phyloP scores from a whole-genome alignment of 2,329 filamentous ascomycete genomes.

The Thyridium curvatum region DNA sequence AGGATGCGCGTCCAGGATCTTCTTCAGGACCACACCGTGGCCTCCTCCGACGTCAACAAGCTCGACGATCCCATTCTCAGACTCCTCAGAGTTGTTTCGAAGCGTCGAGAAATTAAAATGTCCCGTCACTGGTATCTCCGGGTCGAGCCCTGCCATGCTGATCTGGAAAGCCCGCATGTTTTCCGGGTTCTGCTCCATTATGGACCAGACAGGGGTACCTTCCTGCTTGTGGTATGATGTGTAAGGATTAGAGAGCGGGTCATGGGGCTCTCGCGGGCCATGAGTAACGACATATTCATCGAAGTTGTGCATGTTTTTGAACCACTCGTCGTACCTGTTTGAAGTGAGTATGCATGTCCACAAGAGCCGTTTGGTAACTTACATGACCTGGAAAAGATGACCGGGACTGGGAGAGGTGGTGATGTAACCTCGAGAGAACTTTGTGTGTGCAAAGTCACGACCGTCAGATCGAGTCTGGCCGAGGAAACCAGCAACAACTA shows the following conservation, averaged over 20 bases:
- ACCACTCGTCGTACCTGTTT: no score
- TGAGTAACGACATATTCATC: no score
- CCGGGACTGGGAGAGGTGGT: no score
- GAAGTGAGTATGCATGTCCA: no score
- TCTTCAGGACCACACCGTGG: conserved; percentile 18
- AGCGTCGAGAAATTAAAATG: conserved; percentile 22
- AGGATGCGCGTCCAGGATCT: conserved; percentile 21
- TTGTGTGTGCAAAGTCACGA: no score
- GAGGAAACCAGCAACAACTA: no score
- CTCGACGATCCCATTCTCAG: conserved; percentile 12
- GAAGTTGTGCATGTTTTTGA: no score
- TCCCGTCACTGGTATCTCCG: conserved; percentile 21
- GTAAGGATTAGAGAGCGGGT: conserved; percentile 21
- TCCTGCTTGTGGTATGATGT: conserved; percentile 22
- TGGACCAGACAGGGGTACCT: conserved; percentile 23
- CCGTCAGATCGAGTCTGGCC: no score
- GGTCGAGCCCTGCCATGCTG: conserved; percentile 23
- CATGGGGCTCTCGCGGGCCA: conserved; percentile 13
- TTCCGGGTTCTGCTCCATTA: conserved; percentile 23
- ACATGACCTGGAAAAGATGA: no score
- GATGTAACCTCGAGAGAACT: no score
- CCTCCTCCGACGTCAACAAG: conserved; percentile 24
- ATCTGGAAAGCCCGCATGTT: conserved; percentile 20
- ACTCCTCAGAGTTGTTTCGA: conserved; percentile 12
- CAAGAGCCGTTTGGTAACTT: no score